Evolutionary conservation across 331 rosid genomes (phyloP).

Genomic region (Phaseolus coccineus): DNA sequence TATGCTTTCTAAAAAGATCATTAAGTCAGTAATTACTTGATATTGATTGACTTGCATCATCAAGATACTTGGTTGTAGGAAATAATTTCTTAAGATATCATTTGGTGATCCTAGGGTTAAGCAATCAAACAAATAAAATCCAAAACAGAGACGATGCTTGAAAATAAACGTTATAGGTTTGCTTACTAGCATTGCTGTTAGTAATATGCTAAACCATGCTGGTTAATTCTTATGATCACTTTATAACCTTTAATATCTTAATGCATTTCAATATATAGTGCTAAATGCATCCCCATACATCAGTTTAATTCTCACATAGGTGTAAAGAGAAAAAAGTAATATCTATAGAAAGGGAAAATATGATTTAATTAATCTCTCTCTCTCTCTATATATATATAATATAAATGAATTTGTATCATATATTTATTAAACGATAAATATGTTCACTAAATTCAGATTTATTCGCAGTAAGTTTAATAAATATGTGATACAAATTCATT

Average conservation of each 20-base stretch:
- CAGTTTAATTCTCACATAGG: too few species aligned
- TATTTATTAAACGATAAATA: too few species aligned
- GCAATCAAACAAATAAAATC: neutral
- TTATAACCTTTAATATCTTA: neutral
- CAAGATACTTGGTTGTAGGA: neutral
- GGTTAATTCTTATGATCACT: neutral
- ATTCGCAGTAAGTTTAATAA: too few species aligned
- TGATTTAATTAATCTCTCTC: too few species aligned
- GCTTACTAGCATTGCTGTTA: neutral
- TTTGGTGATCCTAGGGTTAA: neutral
- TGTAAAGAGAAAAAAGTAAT: too few species aligned
- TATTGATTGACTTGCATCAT: neutral
- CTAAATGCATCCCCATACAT: too few species aligned
- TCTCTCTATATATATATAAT: too few species aligned
- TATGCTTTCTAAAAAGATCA: neutral
- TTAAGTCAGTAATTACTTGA: neutral
- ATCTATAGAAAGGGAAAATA: too few species aligned
- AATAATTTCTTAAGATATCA: neutral
- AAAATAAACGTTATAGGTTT: neutral
- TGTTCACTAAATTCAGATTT: too few species aligned
- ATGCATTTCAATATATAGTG: constrained; percentile 1
- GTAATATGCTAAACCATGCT: constrained; percentile 15
- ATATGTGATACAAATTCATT: too few species aligned
- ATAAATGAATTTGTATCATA: too few species aligned
- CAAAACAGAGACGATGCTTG: neutral